Base-by-base conservation (phyloP, 306 rosid species). In the Pyrus communis region DNA sequence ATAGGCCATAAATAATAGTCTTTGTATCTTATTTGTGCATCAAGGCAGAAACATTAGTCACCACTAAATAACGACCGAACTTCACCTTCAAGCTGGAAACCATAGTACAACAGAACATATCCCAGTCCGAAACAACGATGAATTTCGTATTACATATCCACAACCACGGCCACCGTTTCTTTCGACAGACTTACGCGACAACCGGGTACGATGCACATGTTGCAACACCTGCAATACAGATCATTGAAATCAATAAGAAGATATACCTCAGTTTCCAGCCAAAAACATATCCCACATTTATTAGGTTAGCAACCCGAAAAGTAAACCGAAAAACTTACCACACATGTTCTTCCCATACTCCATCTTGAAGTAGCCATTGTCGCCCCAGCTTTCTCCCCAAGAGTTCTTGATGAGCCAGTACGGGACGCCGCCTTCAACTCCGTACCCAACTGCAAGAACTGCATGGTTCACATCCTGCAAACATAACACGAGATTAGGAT, bases 401-500 rank as follows among this genome's bases (percentile, higher is more conserved):
- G 99, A 95, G 82, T 95, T 95, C 85, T 95, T 95, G 35, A 90
- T 52, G 70, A 92, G 88, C 99, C 99, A 95, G 86, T 86, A 95
- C 12, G 97, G 91, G 65, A 82, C 79, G 12, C 88, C 89, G 70
- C 83, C 59, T 84, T 95, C 97, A 7, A 81, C 87, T 75, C 99
- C 99, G 80, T 92, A 95, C 75, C 99, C 99, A 75, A 95, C 96
- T 17, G 97, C 99, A 57, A 95, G 85, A 85, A 92, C 99, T 21
- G 97, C 99, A 73, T 95, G 99, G 87, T 95, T 95, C 87, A 95
- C 99, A 79, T 95, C 97, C 99, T 95, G 93, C 79, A 75, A 81
- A 70, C 79, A 75, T 77, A 70, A 79, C 45, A 61, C 8, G 23
- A 42, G 1, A 21, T 25, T 28, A 28, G 27, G 22, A 33, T 13